These are phyloP conservation scores for Pichia sp. DNA, from an alignment of 1,139 yeast species.

Conservation along the genomic window DNA sequence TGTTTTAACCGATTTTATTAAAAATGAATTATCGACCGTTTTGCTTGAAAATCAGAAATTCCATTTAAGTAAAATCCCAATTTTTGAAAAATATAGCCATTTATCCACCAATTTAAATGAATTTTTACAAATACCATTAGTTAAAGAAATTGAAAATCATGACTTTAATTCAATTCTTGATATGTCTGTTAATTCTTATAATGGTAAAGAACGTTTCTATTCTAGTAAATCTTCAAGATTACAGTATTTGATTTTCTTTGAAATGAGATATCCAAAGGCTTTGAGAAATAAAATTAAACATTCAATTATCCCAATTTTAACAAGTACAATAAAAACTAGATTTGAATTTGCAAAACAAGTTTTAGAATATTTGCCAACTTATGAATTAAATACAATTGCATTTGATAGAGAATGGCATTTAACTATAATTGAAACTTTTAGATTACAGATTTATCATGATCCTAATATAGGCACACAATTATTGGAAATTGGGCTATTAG, in stretches of 20 bases:
- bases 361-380: constrained; percentile 48
- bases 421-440: constrained; percentile 45
- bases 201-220: neutral
- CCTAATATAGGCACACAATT: constrained; percentile 32
- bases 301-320: constrained; percentile 46
- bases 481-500: constrained; percentile 34
- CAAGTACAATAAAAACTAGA: constrained; percentile 43
- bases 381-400: constrained; percentile 41
- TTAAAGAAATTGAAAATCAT: neutral
- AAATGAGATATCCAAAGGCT: constrained; percentile 47
- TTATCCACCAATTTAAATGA: neutral
- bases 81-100: neutral
- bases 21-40: constrained; percentile 11
- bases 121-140: constrained; percentile 9
- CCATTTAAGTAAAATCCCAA: constrained; percentile 1
- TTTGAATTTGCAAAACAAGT: constrained; percentile 45
- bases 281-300: constrained; percentile 42
- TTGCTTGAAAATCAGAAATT: constrained; percentile 13
- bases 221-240: constrained; percentile 18
- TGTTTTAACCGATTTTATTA: constrained; percentile 13
- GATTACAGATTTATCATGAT: constrained; percentile 46
- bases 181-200: neutral
- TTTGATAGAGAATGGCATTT: constrained; percentile 63
- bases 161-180: neutral
- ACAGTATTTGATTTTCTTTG: constrained; percentile 36